A percentile compares a stretch with the other conserved stretches of the same genome.
These are phyloP conservation scores for Hymenochaete sp. DNA, from an alignment of 1,284 basidiomycete species.

Conservation along the genomic window DNA sequence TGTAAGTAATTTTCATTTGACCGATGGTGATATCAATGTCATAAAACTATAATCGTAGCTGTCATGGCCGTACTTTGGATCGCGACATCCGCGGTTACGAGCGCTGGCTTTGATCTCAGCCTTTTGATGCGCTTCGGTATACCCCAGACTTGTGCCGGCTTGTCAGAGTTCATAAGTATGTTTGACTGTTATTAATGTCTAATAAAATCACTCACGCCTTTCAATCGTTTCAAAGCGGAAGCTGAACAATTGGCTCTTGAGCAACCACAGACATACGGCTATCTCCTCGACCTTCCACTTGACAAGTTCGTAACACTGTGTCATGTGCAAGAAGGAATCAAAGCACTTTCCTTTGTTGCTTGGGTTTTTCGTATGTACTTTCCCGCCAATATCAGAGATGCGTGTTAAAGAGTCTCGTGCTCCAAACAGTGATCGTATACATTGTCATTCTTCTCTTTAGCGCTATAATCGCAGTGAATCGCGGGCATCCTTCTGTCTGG, in stretches of 20 bases:
- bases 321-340: constrained; percentile 7
- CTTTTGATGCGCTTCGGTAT: neutral
- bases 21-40: neutral
- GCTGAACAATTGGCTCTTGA: neutral
- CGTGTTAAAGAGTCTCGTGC: neutral
- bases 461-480: constrained; percentile 9
- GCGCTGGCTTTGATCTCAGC: constrained; percentile 2
- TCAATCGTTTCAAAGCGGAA: neutral
- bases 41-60: neutral
- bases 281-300: constrained; percentile 4
- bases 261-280: constrained; percentile 1
- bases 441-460: constrained; percentile 16
- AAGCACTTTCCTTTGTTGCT: constrained; percentile 12
- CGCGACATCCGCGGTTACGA: constrained; percentile 6
- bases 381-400: neutral
- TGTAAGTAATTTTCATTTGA: constrained; percentile 3
- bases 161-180: constrained; percentile 8
- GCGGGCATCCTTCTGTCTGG: constrained; percentile 10
- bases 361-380: constrained; percentile 16
- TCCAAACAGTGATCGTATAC: constrained; percentile 15
- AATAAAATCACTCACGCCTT: neutral
- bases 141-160: constrained; percentile 7
- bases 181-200: neutral
- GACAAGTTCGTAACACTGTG: constrained; percentile 10
- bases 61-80: constrained; percentile 14